Base-by-base conservation (phyloP, 805 yeast species). In the Hanseniaspora lindneri region DNA sequence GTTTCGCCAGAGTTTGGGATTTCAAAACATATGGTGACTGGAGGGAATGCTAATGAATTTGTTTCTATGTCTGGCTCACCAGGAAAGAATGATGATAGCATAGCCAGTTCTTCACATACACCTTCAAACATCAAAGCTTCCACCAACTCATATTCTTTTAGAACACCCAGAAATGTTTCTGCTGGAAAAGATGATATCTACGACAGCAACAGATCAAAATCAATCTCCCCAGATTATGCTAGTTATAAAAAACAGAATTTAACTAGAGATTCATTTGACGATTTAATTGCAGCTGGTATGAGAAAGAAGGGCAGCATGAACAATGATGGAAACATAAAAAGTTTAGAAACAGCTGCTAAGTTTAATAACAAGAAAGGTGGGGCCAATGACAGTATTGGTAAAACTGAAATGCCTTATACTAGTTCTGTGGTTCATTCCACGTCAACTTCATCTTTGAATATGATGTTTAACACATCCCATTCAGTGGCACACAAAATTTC, bases 401-500 rank as follows among this genome's bases (percentile, higher is more conserved):
- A 37, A 32, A 24, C 19, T 10, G 48, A 35, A n/a, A 44, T 33
- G 27, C 25, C 28, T 25, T 35, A 37, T 17, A 39, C 10, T n/a
- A 32, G 21, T 4, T 4, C 49, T n/a, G 28, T 32, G 5, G 20
- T n/a, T 10, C 10, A 30, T 30, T 30, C 17, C 7, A 11, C 33
- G 8, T 11, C 37, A 7, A 39, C n/a, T 16, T 27, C 35, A 10
- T 46, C 49, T 13, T 20, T 46, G 28, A 46, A 46, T 25, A 30
- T 39, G 39, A 29, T 34, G 16, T 19, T 46, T 8, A 41, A 30
- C 17, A 29, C 41, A 7, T 30, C 49, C 16, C 49, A 46, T 30
- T 30, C 49, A 17, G 49, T 46, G 11, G 49, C 49, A 8, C 42
- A 39, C 20, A 46, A 46, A 13, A 14, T 46, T 2, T 46, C 49